These are phyloP conservation scores for Blastobotrys ciferrii DNA, from an alignment of 1,139 yeast genomes.

Conservation along the genomic window DNA sequence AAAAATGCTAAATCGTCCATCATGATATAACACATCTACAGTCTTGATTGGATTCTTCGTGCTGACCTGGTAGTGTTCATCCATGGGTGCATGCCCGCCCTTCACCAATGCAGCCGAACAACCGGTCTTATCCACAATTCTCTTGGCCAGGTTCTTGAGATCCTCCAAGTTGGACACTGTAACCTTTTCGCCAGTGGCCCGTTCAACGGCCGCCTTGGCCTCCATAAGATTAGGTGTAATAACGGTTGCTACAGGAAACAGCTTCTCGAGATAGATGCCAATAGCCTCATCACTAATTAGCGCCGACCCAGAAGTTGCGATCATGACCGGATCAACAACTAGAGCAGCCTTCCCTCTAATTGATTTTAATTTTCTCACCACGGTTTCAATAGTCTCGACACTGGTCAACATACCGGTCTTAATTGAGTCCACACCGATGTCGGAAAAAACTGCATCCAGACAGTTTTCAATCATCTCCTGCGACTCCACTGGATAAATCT, in stretches of 20 bases:
- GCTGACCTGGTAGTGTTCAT: constrained; percentile 18
- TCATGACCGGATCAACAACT: constrained; percentile 81
- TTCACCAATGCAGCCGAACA: constrained; percentile 64
- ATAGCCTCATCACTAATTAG: constrained; percentile 53
- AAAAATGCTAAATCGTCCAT: constrained; percentile 42
- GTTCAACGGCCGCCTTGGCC: constrained; percentile 38
- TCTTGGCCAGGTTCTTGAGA: constrained; percentile 39
- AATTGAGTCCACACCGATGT: constrained; percentile 65
- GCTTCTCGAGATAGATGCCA: constrained; percentile 42
- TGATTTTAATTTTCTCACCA: constrained; percentile 40
- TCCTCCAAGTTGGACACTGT: constrained; percentile 22
- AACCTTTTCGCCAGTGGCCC: not conserved
- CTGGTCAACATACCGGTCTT: constrained; percentile 83
- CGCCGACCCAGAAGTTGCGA: constrained; percentile 70
- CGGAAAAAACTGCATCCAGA: constrained; percentile 57
- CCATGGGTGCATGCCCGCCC: constrained; percentile 74
- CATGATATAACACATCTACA: constrained; percentile 61
- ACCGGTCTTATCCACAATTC: constrained; percentile 44
- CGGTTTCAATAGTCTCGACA: constrained; percentile 50
- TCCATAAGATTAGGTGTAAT: constrained; percentile 79
- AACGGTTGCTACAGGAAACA: constrained; percentile 57
- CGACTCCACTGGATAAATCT: constrained; percentile 47
- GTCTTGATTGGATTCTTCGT: constrained; percentile 33
- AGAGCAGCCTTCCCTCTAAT: constrained; percentile 33
- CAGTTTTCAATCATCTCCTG: constrained; percentile 45